Evolutionary conservation across 1,284 basidiomycete species (phyloP).

Genomic region (Ustilago crameri): DNA sequence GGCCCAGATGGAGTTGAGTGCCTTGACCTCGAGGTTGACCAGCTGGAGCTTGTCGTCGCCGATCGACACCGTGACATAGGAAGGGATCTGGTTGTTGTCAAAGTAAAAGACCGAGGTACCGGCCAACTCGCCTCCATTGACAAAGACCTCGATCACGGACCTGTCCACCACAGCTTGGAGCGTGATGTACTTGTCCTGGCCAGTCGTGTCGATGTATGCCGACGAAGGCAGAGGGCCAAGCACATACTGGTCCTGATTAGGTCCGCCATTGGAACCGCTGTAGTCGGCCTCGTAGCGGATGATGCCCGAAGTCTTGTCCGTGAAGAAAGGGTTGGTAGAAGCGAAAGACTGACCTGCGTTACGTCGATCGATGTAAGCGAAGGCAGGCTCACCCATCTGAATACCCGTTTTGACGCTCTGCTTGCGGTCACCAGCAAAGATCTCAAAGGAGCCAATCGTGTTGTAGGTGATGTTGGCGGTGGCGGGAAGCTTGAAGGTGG

Average conservation of each 20-base stretch:
- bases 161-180: slow-evolving; percentile 64
- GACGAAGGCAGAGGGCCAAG: slow-evolving; percentile 30
- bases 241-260: slow-evolving; percentile 22
- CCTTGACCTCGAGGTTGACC: slow-evolving; percentile 39
- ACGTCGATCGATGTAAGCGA: slow-evolving; percentile 67
- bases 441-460: slow-evolving; percentile 43
- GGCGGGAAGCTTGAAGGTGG: slow-evolving; percentile 56
- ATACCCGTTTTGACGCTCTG: slow-evolving; percentile 51
- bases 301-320: slow-evolving; percentile 61
- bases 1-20: slow-evolving; percentile 44
- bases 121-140: slow-evolving; percentile 59
- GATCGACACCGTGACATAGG: slow-evolving; percentile 36
- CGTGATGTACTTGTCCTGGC: slow-evolving; percentile 29
- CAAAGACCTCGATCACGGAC: slow-evolving; percentile 65
- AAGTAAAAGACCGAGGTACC: slow-evolving; percentile 54
- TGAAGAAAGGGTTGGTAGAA: slow-evolving; percentile 66
- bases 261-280: slow-evolving; percentile 11
- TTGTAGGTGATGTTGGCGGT: slow-evolving; percentile 35
- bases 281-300: slow-evolving; percentile 43
- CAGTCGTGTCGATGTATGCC: slow-evolving; percentile 19
- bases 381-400: slow-evolving; percentile 59
- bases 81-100: slow-evolving; percentile 46
- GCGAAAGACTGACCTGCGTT: slow-evolving; percentile 58
- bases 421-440: slow-evolving; percentile 32
- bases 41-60: slow-evolving; percentile 45